Percentiles rank a stretch among this genome's conserved stretches.
phyloP scores from a whole-genome alignment of 495 filamentous ascomycete species.

The Cryomyces minteri region DNA sequence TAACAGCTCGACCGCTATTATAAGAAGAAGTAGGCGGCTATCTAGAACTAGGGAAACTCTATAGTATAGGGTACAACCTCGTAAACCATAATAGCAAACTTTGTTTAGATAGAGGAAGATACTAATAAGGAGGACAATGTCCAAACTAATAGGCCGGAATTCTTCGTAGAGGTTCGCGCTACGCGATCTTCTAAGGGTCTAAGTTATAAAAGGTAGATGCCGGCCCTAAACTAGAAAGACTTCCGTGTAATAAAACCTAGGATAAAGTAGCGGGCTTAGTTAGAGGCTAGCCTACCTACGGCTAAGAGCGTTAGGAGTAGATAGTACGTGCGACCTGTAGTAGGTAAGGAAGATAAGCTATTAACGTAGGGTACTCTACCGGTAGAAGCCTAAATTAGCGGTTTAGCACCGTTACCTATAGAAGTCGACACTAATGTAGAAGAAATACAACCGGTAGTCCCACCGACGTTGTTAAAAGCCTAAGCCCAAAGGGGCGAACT shows the following conservation, averaged over 20 bases:
- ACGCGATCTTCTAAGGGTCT: no score
- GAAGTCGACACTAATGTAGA: no score
- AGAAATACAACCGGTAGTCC: no score
- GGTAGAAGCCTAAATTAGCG: background rate
- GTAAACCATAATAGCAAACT: background rate
- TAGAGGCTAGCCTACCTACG: background rate
- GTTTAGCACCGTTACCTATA: no score
- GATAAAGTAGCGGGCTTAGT: no score
- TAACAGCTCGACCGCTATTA: background rate
- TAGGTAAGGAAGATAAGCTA: background rate
- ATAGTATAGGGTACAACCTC: background rate
- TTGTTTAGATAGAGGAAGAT: background rate
- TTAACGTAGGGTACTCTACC: background rate
- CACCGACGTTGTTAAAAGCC: no score
- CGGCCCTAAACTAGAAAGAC: background rate
- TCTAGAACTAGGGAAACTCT: background rate
- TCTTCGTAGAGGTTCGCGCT: no score
- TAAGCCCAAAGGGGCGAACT: no score
- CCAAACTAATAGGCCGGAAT: no score
- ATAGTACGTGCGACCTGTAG: background rate
- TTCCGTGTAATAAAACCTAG: no score
- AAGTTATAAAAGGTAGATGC: no score
- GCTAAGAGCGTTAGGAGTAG: background rate
- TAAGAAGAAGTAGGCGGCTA: background rate
- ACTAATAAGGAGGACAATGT: background rate